Evolutionary conservation across 371 early-diverging fungal genomes (phyloP), one percentile per base, ranked within the genome.

Genomic region (Capillidium rhysosporum): DNA sequence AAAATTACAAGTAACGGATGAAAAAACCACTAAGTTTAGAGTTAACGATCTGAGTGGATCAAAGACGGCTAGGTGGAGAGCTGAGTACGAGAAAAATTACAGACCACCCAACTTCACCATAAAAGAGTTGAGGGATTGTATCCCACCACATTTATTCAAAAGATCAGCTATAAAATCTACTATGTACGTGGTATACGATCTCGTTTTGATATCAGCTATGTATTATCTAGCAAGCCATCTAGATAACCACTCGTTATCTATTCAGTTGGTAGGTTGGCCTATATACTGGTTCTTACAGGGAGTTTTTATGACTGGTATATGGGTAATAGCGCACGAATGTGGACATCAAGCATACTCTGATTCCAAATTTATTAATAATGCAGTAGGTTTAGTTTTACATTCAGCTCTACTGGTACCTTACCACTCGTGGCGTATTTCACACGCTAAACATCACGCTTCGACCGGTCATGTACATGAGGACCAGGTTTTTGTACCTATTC

Each of bases 261-360:
- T 72, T 49, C 74, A 76, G 16, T 62, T 58, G 40, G 60, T 71
- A 10, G 70, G 79, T 0, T 89, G 91, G 91, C 69, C 75, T 2
- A 38, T 65, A 23, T 89, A 86, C 74, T 86, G 87, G 85, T 61
- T 77, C 40, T 61, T 66, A 34, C 86, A 84, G 67, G 89, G 89
- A 47, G 69, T 82, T 43, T 80, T 86, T 24, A 71, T 75, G 59
- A 87, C 87, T 21, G 91, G 91, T 40, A 51, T 86, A 51, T 90
- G 91, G 91, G 84, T 87, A 28, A 69, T 88, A 54, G 91, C 87
- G 45, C 91, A 90, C 64, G 89, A 83, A 62, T 79, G 81, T 59
- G 91, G 89, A 3, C 91, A 89, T 61, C 82, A 78, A 54, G 76
- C 81, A 0, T 91, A 85, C 71, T 83, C 84, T 34, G 70, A 79